phyloP scores from a whole-genome alignment of 441 rosid species.

The Breynia disticha region DNA sequence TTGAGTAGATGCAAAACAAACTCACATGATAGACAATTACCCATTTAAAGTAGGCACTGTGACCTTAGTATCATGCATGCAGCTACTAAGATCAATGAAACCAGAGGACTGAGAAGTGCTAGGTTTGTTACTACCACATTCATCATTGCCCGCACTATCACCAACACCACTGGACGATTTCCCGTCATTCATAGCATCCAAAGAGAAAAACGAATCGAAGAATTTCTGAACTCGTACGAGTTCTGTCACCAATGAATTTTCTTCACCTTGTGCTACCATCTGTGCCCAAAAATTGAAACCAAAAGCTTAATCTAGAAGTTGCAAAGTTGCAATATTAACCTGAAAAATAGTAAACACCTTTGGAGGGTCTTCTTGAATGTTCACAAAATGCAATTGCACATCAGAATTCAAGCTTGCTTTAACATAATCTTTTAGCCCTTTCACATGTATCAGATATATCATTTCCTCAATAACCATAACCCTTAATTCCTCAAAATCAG shows the following conservation, averaged over 20 bases:
- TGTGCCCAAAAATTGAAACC: conserved; percentile 23
- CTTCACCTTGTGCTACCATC: conserved; percentile 54
- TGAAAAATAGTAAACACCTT: conserved; percentile 32
- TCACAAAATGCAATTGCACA: conserved; percentile 43
- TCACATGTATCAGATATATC: conserved; percentile 68
- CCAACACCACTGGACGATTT: conserved; percentile 14
- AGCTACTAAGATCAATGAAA: conserved; percentile 61
- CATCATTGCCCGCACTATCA: conserved; percentile 12
- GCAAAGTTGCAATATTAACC: not conserved
- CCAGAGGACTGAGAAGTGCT: conserved; percentile 35
- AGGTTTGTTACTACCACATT: conserved; percentile 21
- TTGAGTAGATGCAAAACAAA: not conserved
- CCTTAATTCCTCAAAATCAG: conserved; percentile 43
- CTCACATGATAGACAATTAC: conserved; percentile 27
- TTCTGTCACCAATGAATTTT: conserved; percentile 35
- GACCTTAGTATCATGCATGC: conserved; percentile 58
- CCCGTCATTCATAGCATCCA: conserved; percentile 21
- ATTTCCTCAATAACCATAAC: conserved; percentile 84
- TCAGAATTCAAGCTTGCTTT: conserved; percentile 49
- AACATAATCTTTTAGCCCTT: conserved; percentile 44
- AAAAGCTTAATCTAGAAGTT: not conserved
- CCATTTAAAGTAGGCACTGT: conserved; percentile 89
- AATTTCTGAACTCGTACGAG: conserved; percentile 48
- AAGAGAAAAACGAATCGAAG: conserved; percentile 47
- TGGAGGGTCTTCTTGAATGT: conserved; percentile 84